Base-by-base conservation (phyloP, 2,329 filamentous ascomycete species). In the Aspergillus caelatus region DNA sequence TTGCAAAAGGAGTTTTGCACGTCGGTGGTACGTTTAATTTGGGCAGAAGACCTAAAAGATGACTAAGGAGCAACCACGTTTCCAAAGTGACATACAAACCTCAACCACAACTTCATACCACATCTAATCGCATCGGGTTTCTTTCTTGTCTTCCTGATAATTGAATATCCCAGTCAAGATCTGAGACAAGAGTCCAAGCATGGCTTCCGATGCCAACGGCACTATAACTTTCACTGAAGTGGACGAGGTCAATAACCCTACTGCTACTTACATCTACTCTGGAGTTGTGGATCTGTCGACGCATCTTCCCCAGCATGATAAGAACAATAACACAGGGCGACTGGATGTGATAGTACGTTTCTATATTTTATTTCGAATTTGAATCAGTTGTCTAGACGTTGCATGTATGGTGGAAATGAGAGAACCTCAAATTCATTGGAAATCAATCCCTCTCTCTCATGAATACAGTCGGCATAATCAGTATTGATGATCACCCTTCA, bases 181-280 rank as follows among this genome's bases (percentile, higher is more conserved):
- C 32, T 26, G 34, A 10, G 9, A 4, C 48, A 39, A 21, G 10
- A 19, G 14, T 9, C 26, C 9, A 23, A 65, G 3, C 30, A 71
- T 72, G 71, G 46, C 66, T 32, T 58, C 58, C 28, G 56, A 60
- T 50, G 45, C 36, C 28, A 52, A 39, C 43, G 60, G 43, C 55
- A 61, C 19, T 32, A 34, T 78, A 23, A 71, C 69, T n/a, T 70
- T 79, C 39, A 72, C 58, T 16, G 77, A 79, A 63, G 74, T 75
- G 26, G 83, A 87, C 69, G 83, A 86, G 62, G 81, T 83, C 23
- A 84, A 84, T 28, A 79, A 79, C 63, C 72, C 82, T 14, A 79
- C 76, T 3, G 78, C 80, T 7, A 84, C 82, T 0, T 87, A 86
- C 66, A 71, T 86, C 60, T 79, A 81, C 59, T 80, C 81, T 4